Evolutionary conservation across 2,329 filamentous ascomycete genomes (phyloP), one percentile per base, ranked within the genome.

Genomic region (Sclerotinia nivalis): DNA sequence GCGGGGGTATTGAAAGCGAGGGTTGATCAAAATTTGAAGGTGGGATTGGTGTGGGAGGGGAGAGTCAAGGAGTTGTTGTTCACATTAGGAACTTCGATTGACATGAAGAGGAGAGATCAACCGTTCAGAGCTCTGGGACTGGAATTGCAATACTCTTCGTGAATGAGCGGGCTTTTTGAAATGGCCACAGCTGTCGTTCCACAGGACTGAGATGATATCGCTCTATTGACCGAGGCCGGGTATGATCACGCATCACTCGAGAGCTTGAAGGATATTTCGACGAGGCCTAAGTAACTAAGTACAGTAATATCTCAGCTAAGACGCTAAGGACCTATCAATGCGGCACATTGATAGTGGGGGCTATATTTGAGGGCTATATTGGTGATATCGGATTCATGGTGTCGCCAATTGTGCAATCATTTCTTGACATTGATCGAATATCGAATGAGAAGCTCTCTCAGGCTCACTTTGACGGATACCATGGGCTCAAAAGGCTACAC

Each of bases 41-140:
- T 97, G 68, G 92, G 93, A 0, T 80, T 98, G 65, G 82, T 98
- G 31, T 99, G 96, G 95, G 95, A 98, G 79, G 94, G 95, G 2
- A 87, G 93, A 68, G 87, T 96, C 71, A 97, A 98, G 82, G 95
- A 97, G 74, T 83, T 99, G 71, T 85, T 99, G 70, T 96, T 98
- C 79, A 97, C 93, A 75, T 85, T 97, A 55, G 96, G 96, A 13
- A 93, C 93, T 70, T 92, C 89, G 65, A 88, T 99, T 69, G 93
- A 97, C 78, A 84, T 96, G 77, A 89, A 88, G 77, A 88, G 87
- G 76, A 84, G 89, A 73, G 91, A 94, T 78, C 90, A 92, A 77
- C 90, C 93, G 52, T 91, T 96, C 77, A 87, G 91, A 72, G 91
- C 88, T 7, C 83, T 96, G 69, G 92, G 92, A 18, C 80, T 96